phyloP scores from a whole-genome alignment of 2,329 filamentous ascomycete genomes.

The Neofusicoccum cordaticola region DNA sequence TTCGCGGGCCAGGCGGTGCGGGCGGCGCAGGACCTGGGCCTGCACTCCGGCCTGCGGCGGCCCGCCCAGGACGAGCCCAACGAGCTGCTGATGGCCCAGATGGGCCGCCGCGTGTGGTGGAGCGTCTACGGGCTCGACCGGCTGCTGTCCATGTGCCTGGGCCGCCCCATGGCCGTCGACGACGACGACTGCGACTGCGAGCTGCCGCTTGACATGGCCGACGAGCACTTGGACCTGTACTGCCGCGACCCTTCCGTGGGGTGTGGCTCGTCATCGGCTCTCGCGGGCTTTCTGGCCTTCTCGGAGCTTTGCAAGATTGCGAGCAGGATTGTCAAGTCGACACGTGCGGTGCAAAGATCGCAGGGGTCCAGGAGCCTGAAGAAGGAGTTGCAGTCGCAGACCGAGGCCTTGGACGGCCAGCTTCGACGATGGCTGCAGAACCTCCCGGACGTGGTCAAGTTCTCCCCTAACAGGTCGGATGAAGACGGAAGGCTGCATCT shows the following conservation, averaged over 20 bases:
- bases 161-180: not conserved
- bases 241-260: not conserved
- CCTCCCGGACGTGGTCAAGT: not conserved
- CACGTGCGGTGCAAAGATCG: not conserved
- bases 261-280: not conserved
- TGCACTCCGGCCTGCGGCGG: not conserved
- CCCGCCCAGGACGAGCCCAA: not conserved
- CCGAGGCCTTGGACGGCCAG: not conserved
- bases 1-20: constrained; percentile 4
- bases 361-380: not conserved
- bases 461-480: not conserved
- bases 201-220: not conserved
- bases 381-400: not conserved
- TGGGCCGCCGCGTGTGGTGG: not conserved
- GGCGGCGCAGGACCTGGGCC: not conserved
- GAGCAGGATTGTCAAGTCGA: not conserved
- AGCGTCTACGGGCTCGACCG: constrained; percentile 5
- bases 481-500: not conserved
- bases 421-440: not conserved
- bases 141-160: constrained; percentile 9
- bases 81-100: not conserved
- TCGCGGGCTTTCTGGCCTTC: not conserved
- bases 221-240: not conserved
- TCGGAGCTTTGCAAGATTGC: constrained; percentile 5
- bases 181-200: constrained; percentile 1